These are phyloP conservation scores for Besnoitia besnoiti DNA, from an alignment of 169 alveolate species.

Conservation along the genomic window DNA sequence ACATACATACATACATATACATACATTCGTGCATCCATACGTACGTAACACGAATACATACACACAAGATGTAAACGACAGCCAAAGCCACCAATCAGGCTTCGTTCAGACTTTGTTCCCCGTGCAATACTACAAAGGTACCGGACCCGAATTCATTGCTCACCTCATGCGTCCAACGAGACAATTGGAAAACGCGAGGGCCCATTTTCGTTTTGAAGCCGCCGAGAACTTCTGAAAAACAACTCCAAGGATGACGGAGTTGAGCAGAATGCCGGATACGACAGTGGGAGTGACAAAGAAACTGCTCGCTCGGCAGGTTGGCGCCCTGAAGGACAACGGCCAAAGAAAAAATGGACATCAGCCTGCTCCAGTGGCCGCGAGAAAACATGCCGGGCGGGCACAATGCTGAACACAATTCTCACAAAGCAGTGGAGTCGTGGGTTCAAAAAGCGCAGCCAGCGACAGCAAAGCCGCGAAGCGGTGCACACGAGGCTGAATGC, in stretches of 20 bases:
- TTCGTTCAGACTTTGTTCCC: too few relatives aligned
- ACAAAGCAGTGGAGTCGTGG: too few relatives aligned
- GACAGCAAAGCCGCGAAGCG: too few relatives aligned
- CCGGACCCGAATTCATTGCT: too few relatives aligned
- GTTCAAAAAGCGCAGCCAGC: neutral
- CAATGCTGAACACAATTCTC: neutral
- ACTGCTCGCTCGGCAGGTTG: constrained; percentile 72
- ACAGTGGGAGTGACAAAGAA: constrained; percentile 71
- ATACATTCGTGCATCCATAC: too few relatives aligned
- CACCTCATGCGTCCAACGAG: constrained; percentile 28
- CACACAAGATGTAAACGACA: too few relatives aligned
- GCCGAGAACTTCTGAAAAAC: constrained; percentile 76
- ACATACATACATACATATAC: too few relatives aligned
- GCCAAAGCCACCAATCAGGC: too few relatives aligned
- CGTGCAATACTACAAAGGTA: too few relatives aligned
- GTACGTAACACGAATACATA: too few relatives aligned
- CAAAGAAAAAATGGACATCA: neutral
- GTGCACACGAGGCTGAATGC: too few relatives aligned
- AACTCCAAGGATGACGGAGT: constrained; percentile 74
- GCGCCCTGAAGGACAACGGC: constrained; percentile 50
- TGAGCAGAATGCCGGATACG: constrained; percentile 70
- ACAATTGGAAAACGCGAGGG: constrained; percentile 73
- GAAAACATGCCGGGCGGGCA: neutral
- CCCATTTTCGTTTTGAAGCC: constrained; percentile 73
- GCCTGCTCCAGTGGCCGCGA: neutral